Evolutionary conservation across 495 filamentous ascomycete genomes (phyloP).

Genomic region (Xylaria curta): DNA sequence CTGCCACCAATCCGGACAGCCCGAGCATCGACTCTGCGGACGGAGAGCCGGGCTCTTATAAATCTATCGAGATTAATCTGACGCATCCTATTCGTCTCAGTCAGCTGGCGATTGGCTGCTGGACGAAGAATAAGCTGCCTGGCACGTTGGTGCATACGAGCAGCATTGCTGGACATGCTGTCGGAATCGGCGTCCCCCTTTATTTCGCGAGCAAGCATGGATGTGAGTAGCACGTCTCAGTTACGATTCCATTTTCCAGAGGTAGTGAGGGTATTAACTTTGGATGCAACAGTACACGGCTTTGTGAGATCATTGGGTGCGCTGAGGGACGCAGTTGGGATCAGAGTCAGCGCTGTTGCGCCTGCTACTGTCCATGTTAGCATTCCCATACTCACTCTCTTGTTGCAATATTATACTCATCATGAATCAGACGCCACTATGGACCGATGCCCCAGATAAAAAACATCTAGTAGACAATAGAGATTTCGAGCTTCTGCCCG

Average conservation of each 20-base stretch:
- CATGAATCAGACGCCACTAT: conserved; percentile 61
- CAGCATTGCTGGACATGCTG: conserved; percentile 65
- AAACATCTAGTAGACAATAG: conserved; percentile 49
- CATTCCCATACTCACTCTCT: neutral
- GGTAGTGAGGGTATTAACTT: neutral
- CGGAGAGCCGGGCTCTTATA: conserved; percentile 56
- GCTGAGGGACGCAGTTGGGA: conserved; percentile 58
- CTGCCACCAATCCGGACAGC: conserved; percentile 54
- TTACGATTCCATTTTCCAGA: neutral
- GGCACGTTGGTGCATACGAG: conserved; percentile 61
- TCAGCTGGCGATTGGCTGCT: conserved; percentile 68
- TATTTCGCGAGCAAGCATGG: conserved; percentile 68
- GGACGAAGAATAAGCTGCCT: conserved; percentile 46
- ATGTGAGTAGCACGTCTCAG: conserved; percentile 19
- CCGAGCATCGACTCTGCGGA: conserved; percentile 28
- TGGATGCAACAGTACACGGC: conserved; percentile 45
- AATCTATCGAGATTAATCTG: conserved; percentile 68
- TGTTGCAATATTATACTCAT: neutral
- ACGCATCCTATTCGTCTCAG: conserved; percentile 73
- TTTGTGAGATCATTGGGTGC: conserved; percentile 62
- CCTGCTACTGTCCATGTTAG: conserved; percentile 62
- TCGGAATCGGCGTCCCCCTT: conserved; percentile 56
- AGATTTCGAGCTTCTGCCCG: conserved; percentile 18
- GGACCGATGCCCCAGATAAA: conserved; percentile 71
- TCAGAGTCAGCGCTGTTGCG: conserved; percentile 69